These are phyloP conservation scores for Aspergillus mulundensis DNA, from an alignment of 495 filamentous ascomycete species.

Conservation along the genomic window DNA sequence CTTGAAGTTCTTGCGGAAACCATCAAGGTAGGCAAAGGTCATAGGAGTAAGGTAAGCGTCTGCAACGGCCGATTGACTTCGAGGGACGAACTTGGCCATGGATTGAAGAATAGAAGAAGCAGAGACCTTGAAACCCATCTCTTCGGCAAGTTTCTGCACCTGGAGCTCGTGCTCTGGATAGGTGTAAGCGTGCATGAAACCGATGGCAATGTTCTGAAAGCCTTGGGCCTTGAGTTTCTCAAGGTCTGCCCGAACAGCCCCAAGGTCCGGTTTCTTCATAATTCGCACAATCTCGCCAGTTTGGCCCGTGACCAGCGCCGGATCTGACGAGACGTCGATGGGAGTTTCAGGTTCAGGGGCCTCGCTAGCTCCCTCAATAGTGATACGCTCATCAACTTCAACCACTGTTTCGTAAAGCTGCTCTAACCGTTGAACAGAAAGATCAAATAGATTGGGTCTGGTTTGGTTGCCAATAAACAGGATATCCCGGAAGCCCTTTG, in stretches of 20 bases:
- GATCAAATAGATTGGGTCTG: constrained; percentile 70
- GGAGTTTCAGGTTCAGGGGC: constrained; percentile 18
- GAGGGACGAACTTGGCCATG: constrained; percentile 64
- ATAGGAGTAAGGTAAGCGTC: constrained; percentile 90
- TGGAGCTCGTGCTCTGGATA: constrained; percentile 42
- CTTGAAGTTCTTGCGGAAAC: constrained; percentile 59
- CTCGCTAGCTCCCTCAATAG: constrained; percentile 58
- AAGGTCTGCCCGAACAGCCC: constrained; percentile 25
- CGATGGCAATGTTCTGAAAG: constrained; percentile 39
- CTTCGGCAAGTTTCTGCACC: constrained; percentile 35
- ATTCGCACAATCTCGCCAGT: constrained; percentile 42
- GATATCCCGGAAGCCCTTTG: constrained; percentile 85
- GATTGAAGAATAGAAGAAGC: constrained; percentile 58
- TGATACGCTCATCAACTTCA: constrained; percentile 69
- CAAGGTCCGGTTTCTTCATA: constrained; percentile 23
- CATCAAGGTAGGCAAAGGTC: constrained; percentile 81
- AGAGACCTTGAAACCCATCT: constrained; percentile 47
- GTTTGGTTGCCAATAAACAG: constrained; percentile 78
- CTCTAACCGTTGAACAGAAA: constrained; percentile 67
- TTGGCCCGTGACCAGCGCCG: constrained; percentile 26
- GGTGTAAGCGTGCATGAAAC: constrained; percentile 43
- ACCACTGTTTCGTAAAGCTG: constrained; percentile 65
- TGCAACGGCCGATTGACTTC: constrained; percentile 80
- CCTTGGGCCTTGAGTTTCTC: constrained; percentile 28
- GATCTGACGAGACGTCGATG: constrained; percentile 48